Evolutionary conservation across 257 asterid genomes (phyloP).

Genomic region (Solanum ossicruentum): DNA sequence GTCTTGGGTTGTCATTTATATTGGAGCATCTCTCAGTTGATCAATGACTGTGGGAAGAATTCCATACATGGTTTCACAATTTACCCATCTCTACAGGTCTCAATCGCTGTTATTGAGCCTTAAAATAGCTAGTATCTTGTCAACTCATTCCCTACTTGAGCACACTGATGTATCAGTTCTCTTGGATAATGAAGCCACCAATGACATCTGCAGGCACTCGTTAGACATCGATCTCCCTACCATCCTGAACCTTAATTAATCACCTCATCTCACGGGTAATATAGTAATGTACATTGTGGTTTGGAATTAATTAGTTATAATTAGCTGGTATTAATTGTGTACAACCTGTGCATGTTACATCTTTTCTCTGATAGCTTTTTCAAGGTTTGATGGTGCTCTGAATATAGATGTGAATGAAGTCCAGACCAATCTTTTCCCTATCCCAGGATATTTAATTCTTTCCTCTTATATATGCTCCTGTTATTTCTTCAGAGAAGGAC

Average conservation of each 20-base stretch:
- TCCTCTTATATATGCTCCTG: background rate
- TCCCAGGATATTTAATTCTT: conserved; percentile 6
- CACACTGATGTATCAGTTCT: conserved; percentile 13
- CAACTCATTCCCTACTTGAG: conserved; percentile 15
- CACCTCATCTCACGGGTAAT: conserved; percentile 10
- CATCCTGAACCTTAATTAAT: conserved; percentile 12
- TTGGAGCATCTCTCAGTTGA: conserved; percentile 11
- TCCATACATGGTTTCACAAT: conserved; percentile 16
- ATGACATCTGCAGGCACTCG: conserved; percentile 9
- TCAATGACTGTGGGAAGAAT: conserved; percentile 13
- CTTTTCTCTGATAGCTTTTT: background rate
- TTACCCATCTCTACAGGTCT: conserved; percentile 14
- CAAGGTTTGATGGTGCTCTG: conserved; percentile 1
- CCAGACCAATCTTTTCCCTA: conserved; percentile 7
- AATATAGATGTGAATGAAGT: conserved; percentile 7
- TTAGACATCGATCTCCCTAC: conserved; percentile 12
- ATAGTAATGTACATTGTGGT: too few species aligned
- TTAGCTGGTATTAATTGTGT: background rate
- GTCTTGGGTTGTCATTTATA: conserved; percentile 9
- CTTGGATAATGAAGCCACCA: conserved; percentile 11
- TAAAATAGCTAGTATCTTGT: conserved; percentile 2
- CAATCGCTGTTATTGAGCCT: conserved; percentile 15
- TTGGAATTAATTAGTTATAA: background rate
- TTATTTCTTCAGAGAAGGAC: conserved; percentile 6
- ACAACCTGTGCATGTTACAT: background rate